Base-by-base conservation (phyloP, 306 rosid species). In the Nissolia schottii region DNA sequence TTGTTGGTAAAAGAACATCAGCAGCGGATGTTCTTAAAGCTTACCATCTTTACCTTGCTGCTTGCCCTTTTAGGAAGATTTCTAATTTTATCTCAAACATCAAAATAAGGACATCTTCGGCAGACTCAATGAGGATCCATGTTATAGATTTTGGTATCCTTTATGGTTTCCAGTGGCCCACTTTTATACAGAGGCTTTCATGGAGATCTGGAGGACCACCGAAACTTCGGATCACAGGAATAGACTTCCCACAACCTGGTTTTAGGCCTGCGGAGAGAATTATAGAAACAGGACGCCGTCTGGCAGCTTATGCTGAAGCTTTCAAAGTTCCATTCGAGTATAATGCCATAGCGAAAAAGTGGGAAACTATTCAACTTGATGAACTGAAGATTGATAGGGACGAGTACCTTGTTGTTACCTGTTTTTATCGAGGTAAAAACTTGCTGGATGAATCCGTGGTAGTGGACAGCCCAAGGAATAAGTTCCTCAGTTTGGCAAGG, bases 91-190 rank as follows among this genome's bases (percentile, higher is more conserved):
- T 82, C 9, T 81, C 97, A 43, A 94, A 89, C 73, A 74, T 49
- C 79, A 86, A 89, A 31, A 89, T 88, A 79, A 82, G 53, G 75
- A 15, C 10, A 4, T 71, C 75, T n/a, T 66, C 86, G 2, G 54
- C 8, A 24, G 82, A 71, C 32, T 79, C 89, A 67, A 69, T 75
- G 49, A 85, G 82, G 77, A 49, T 94, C 55, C 99, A 94, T 70
- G 84, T 94, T 71, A 83, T 94, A 67, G 97, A 89, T 75, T 91
- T 94, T 49, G 99, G 99, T 59, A 94, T 91, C 79, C 96, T 85
- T 77, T 94, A 89, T 71, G 99, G 99, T 72, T 88, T 95, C 78
- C 99, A 95, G 53, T 91, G 99, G 99, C 97, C 99, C 8, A 91
- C 96, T 75, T 80, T 89, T 11, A 84, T 91, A 35, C 96, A 95